Percentiles rank a stretch among this genome's conserved stretches.
phyloP scores from a whole-genome alignment of 2,329 filamentous ascomycete species.

The Cercospora sp. region DNA sequence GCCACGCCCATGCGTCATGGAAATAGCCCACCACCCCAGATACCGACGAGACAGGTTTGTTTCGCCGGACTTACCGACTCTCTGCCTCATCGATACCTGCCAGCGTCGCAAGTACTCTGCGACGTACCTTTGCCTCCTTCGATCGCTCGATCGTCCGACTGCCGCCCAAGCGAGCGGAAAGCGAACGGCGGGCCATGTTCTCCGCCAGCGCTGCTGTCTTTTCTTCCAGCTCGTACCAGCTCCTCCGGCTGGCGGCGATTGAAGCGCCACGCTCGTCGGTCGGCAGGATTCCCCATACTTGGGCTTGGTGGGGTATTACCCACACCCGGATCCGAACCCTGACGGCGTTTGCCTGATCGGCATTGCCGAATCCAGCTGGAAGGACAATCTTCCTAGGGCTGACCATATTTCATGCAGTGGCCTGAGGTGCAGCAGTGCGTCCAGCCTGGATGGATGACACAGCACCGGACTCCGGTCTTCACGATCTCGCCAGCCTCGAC shows the following conservation, averaged over 20 bases:
- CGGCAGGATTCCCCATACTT: background rate
- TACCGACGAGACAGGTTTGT: background rate
- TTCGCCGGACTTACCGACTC: conserved; percentile 2
- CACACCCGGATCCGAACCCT: background rate
- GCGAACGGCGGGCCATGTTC: background rate
- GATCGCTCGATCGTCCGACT: conserved; percentile 1
- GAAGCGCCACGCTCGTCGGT: background rate
- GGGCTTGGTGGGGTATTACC: background rate
- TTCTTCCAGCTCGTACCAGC: background rate
- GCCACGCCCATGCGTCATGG: background rate
- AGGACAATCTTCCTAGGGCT: background rate
- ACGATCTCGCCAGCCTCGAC: background rate
- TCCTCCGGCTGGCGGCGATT: conserved; percentile 3
- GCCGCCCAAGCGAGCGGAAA: background rate
- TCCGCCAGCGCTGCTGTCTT: background rate
- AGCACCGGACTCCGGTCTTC: background rate
- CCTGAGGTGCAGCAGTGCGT: background rate
- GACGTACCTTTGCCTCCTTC: background rate
- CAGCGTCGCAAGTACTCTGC: background rate
- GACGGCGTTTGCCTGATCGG: background rate
- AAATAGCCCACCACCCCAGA: background rate
- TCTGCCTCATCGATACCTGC: background rate
- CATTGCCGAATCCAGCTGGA: background rate
- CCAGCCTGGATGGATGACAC: background rate
- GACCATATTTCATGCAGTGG: background rate